Conservation (phyloP, 2,329 filamentous ascomycete species). For the Talaromyces sp. region DNA sequence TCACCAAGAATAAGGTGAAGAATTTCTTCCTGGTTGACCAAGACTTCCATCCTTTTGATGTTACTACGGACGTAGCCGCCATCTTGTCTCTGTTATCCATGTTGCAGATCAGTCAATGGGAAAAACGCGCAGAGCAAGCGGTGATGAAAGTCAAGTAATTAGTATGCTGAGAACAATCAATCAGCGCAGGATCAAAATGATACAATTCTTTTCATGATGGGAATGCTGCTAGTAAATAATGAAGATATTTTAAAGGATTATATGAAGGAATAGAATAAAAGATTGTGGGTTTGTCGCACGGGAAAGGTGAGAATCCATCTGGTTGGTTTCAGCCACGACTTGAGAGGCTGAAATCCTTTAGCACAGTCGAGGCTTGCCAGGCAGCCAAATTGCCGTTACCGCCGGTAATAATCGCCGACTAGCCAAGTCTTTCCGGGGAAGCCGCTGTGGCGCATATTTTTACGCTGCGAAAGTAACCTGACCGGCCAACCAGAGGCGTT, state of each 20-base stretch:
- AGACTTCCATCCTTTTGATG: neutral
- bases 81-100: neutral
- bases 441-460: neutral
- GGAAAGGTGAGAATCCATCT: neutral
- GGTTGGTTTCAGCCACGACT: neutral
- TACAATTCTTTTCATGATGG: neutral
- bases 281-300: neutral
- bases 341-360: neutral
- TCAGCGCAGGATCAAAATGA: neutral
- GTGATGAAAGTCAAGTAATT: neutral
- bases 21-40: constrained; percentile 26
- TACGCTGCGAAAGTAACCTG: neutral
- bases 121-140: neutral
- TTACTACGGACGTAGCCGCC: neutral
- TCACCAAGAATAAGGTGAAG: constrained; percentile 18
- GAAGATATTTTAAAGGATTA: neutral
- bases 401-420: no score
- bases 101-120: neutral
- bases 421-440: no score
- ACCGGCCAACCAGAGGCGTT: neutral
- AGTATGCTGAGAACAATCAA: neutral
- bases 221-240: neutral
- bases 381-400: neutral
- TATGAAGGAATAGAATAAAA: neutral
- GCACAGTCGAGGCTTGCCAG: neutral